A percentile compares a stretch with the other conserved stretches of the same genome.
Conservation (phyloP, 306 rosid genomes). For the Cicer judaicum region DNA sequence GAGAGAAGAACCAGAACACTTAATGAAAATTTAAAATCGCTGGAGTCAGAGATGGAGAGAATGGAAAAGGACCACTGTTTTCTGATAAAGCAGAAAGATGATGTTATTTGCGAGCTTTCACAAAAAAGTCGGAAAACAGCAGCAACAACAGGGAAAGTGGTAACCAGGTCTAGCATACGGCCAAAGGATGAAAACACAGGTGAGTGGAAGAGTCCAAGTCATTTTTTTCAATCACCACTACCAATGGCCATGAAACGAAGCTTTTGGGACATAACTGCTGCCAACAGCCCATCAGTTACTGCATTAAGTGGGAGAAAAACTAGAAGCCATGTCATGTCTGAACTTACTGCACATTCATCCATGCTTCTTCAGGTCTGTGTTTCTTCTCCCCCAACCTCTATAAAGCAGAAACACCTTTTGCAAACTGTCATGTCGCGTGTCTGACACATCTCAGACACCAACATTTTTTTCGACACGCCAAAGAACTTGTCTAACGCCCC, state of each 20-base stretch:
- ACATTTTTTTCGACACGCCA: neutral
- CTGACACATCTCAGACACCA: neutral
- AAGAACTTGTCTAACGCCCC: neutral
- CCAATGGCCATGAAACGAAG: slow-evolving; percentile 24
- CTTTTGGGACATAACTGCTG: slow-evolving; percentile 33
- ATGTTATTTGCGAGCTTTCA: slow-evolving; percentile 66
- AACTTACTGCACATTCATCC: slow-evolving; percentile 64
- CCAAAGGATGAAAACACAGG: slow-evolving; percentile 67
- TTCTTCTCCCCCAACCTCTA: slow-evolving; percentile 23
- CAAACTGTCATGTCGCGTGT: neutral
- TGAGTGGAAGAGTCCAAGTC: slow-evolving; percentile 73
- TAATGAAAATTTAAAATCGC: slow-evolving; percentile 56
- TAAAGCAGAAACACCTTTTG: neutral
- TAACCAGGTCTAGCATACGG: slow-evolving; percentile 67
- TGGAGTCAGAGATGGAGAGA: slow-evolving; percentile 77
- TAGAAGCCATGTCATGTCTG: slow-evolving; percentile 73
- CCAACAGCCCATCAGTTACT: slow-evolving; percentile 65
- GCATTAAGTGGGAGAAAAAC: slow-evolving; percentile 79
- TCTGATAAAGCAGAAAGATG: slow-evolving; percentile 78
- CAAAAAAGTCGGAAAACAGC: slow-evolving; percentile 52
- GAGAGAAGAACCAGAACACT: slow-evolving; percentile 65
- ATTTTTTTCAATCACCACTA: slow-evolving; percentile 70
- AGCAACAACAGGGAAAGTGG: slow-evolving; percentile 44
- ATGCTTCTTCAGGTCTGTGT: slow-evolving; percentile 88
- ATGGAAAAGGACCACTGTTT: slow-evolving; percentile 64